Percentiles rank a stretch among this genome's conserved stretches.
Evolutionary conservation across 441 rosid genomes (phyloP).

Genomic region (Geranium incanum): DNA sequence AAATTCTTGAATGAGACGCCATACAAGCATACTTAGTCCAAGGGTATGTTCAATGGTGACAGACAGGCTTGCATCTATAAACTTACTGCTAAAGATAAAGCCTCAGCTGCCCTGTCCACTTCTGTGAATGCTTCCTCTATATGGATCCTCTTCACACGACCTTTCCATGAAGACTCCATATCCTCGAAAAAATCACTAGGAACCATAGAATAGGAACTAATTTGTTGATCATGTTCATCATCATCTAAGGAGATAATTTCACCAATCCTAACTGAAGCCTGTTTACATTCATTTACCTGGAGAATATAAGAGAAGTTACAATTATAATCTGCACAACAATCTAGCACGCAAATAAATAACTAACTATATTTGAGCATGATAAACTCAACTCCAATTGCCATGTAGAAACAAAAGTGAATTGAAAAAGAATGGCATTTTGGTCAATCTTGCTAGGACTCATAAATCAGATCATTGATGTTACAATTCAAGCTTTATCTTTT

Average conservation of each 20-base stretch:
- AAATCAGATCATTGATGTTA: no score
- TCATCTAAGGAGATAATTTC: slow-evolving; percentile 63
- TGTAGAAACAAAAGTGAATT: no score
- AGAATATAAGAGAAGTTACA: slow-evolving; percentile 12
- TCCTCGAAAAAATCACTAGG: slow-evolving; percentile 86
- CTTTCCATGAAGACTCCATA: slow-evolving; percentile 85
- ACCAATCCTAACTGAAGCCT: slow-evolving; percentile 60
- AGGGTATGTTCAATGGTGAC: slow-evolving; percentile 13
- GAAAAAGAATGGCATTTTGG: no score
- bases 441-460: no score
- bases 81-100: slow-evolving; percentile 69
- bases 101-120: slow-evolving; percentile 62
- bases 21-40: not conserved
- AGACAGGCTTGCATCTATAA: slow-evolving; percentile 6
- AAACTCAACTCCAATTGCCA: not conserved
- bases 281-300: slow-evolving; percentile 70
- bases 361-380: not conserved
- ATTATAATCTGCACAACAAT: slow-evolving; percentile 2
- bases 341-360: not conserved
- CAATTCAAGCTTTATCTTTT: no score
- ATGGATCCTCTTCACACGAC: slow-evolving; percentile 76
- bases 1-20: not conserved
- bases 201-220: slow-evolving; percentile 35
- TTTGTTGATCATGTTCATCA: slow-evolving; percentile 57
- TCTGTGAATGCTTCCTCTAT: slow-evolving; percentile 54